Percentiles rank a stretch among this genome's conserved stretches.
Evolutionary conservation across 805 yeast genomes (phyloP).

Genomic region (Dipodascus albidus): DNA sequence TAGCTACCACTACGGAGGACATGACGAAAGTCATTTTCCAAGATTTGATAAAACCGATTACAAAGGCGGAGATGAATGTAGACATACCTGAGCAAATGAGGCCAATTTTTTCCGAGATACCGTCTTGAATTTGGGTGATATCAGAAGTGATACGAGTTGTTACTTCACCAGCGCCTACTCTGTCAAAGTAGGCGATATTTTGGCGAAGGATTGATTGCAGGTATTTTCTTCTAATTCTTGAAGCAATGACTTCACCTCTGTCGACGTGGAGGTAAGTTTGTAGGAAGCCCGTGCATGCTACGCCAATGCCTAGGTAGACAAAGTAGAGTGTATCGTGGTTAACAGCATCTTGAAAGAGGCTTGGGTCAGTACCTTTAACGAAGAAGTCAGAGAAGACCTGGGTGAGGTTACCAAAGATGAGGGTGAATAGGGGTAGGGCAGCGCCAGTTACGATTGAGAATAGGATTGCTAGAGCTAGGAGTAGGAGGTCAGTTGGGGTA

Average conservation of each 20-base stretch:
- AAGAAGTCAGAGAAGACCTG: slow-evolving; percentile 26
- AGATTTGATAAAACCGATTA: slow-evolving; percentile 26
- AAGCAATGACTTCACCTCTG: slow-evolving; percentile 31
- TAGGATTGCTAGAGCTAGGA: slow-evolving; percentile 22
- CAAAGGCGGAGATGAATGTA: slow-evolving; percentile 29
- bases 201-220: slow-evolving; percentile 28
- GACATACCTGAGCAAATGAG: slow-evolving; percentile 28
- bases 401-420: slow-evolving; percentile 31
- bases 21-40: slow-evolving; percentile 28
- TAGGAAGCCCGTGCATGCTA: slow-evolving; percentile 22
- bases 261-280: slow-evolving; percentile 28
- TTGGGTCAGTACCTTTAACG: slow-evolving; percentile 16
- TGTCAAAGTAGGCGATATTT: slow-evolving; percentile 32
- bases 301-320: slow-evolving; percentile 30
- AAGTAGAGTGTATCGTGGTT: slow-evolving; percentile 29
- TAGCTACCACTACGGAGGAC: slow-evolving; percentile 24
- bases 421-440: slow-evolving; percentile 30
- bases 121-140: slow-evolving; percentile 31
- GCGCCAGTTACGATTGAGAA: slow-evolving; percentile 29
- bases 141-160: slow-evolving; percentile 33
- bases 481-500: slow-evolving; percentile 18
- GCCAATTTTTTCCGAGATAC: slow-evolving; percentile 32
- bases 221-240: slow-evolving; percentile 28
- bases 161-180: slow-evolving; percentile 32
- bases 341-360: slow-evolving; percentile 24